Base-by-base conservation (phyloP, 108 stramenopile species). In the Mayamaea pseudoterrestris region DNA sequence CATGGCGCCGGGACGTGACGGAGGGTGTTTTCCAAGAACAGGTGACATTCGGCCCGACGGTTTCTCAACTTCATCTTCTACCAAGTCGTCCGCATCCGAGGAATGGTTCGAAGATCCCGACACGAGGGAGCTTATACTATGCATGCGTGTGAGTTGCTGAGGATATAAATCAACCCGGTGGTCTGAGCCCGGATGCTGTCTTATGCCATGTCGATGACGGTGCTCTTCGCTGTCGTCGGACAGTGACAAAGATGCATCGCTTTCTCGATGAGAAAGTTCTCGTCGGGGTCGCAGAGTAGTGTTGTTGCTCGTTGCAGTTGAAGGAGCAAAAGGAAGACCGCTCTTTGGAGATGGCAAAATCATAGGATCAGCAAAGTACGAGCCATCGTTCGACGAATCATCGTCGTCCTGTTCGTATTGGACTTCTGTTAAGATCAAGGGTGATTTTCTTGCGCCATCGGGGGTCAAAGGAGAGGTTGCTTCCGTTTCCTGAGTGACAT, bases 161-260 rank as follows among this genome's bases (percentile, higher is more conserved):
- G 42, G 24, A 46, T 22, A 5, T 27, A 12, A 18, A 13, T 48
- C 25, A 16, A 18, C 16, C 18, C 0, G 37, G 5, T 11, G 50
- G n/a, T 22, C 23, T 17, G 12, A 31, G 14, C 29, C 35, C 8
- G 42, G 47, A 13, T 34, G 14, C n/a, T n/a, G n/a, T n/a, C n/a
- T n/a, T n/a, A n/a, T n/a, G 16, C 43, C 25, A 16, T 35, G 48
- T 24, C 44, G 55, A 34, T 56, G 47, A 23, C 37, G 16, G 12
- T 16, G n/a, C 14, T 22, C 54, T 9, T 67, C 69, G 31, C 66
- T 66, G 30, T 76, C 74, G 35, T 76, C 74, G 12, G 74, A 76
- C 50, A 76, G 64, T 0, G 74, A 76, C 3, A 76, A 51, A 41
- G 56, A 62, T 0, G 69, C 65, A 50, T 39, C 37, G 37, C 37